Percentiles rank a stretch among this genome's conserved stretches.
Conservation (phyloP, 139 green algal species). For the Pedinophyceae sp. region DNA sequence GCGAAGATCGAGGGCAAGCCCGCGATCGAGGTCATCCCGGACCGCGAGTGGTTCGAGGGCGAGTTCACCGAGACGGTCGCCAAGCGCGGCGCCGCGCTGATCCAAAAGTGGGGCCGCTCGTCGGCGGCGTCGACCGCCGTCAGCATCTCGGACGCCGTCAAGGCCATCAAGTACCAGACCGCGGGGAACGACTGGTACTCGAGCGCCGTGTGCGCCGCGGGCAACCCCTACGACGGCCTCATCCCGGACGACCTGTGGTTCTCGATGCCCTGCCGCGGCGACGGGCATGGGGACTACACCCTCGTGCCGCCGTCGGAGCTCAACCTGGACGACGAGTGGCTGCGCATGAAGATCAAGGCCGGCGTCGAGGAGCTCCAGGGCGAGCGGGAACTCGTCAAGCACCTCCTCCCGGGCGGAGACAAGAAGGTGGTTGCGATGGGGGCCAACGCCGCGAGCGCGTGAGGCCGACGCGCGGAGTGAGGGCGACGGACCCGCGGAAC, state of each 20-base stretch:
- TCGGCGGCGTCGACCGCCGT: slow-evolving; percentile 79
- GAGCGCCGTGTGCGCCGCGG: slow-evolving; percentile 52
- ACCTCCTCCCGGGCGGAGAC: too few species aligned
- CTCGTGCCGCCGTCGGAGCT: not conserved
- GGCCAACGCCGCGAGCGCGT: too few species aligned
- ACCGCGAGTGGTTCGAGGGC: slow-evolving; percentile 50
- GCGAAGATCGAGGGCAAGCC: slow-evolving; percentile 61
- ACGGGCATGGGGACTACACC: slow-evolving; percentile 55
- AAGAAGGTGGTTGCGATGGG: too few species aligned
- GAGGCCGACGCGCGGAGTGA: too few species aligned
- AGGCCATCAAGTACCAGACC: slow-evolving; percentile 60
- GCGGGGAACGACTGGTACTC: slow-evolving; percentile 76
- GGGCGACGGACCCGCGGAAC: too few species aligned
- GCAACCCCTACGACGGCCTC: slow-evolving; percentile 84
- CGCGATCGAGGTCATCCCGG: slow-evolving; percentile 58
- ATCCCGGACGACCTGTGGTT: too few species aligned
- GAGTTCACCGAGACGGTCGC: slow-evolving; percentile 78
- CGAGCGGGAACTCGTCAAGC: not conserved
- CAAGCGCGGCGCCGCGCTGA: slow-evolving; percentile 67
- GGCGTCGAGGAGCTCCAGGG: slow-evolving; percentile 4
- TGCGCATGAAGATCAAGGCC: slow-evolving; percentile 41
- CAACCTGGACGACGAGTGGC: slow-evolving; percentile 74
- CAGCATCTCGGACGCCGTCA: slow-evolving; percentile 72
- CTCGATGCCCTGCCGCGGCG: slow-evolving; percentile 56
- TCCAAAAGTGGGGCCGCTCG: slow-evolving; percentile 86